These are phyloP conservation scores for Thermochaetoides thermophila DNA, from an alignment of 495 filamentous ascomycete genomes.

Conservation along the genomic window DNA sequence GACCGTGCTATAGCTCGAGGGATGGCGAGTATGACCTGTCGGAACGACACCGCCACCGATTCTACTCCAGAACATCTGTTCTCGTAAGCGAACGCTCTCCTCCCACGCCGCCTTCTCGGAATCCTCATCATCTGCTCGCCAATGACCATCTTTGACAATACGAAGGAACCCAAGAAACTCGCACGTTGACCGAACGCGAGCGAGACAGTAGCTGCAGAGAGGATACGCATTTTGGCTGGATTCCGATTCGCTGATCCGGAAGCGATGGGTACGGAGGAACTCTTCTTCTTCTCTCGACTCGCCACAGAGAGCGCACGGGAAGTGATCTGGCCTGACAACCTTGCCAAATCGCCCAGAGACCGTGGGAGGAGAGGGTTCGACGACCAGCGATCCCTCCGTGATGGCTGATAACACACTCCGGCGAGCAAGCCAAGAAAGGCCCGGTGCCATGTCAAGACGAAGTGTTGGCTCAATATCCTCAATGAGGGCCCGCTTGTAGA, in stretches of 20 bases:
- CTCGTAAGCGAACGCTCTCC: slow-evolving; percentile 73
- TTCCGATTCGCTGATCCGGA: slow-evolving; percentile 73
- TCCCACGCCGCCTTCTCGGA: slow-evolving; percentile 81
- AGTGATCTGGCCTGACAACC: slow-evolving; percentile 42
- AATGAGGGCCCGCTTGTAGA: slow-evolving; percentile 73
- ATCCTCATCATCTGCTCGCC: slow-evolving; percentile 61
- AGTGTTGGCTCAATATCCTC: slow-evolving; percentile 95
- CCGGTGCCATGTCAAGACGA: slow-evolving; percentile 74
- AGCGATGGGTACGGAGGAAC: slow-evolving; percentile 69
- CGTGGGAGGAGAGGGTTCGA: slow-evolving; percentile 64
- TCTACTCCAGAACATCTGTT: slow-evolving; percentile 92
- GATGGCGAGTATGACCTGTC: slow-evolving; percentile 11
- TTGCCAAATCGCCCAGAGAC: slow-evolving; percentile 25
- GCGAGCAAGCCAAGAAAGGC: slow-evolving; percentile 83
- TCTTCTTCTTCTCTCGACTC: slow-evolving; percentile 55
- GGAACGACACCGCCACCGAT: slow-evolving; percentile 83
- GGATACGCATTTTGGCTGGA: slow-evolving; percentile 70
- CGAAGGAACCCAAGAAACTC: slow-evolving; percentile 85
- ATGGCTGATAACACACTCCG: slow-evolving; percentile 70
- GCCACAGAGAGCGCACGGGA: slow-evolving; percentile 79
- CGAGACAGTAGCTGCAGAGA: slow-evolving; percentile 77
- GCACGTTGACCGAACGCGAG: slow-evolving; percentile 70
- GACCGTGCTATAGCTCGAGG: slow-evolving; percentile 8
- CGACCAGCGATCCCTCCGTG: slow-evolving; percentile 71
- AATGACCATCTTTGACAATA: slow-evolving; percentile 78